phyloP scores from a whole-genome alignment of 140 eudicot species.

The Bidens hawaiensis region DNA sequence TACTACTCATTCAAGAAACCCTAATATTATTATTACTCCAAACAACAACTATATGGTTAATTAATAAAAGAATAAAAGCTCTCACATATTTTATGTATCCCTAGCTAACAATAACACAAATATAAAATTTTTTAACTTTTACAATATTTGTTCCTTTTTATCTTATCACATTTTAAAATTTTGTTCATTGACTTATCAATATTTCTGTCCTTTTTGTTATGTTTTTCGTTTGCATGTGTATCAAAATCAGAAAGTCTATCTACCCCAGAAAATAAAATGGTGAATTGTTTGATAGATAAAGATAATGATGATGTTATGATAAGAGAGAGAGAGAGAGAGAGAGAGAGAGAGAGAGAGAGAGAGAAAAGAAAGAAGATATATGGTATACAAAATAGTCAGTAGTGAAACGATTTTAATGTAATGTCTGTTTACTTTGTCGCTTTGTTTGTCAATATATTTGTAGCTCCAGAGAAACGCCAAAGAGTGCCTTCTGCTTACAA shows the following conservation, averaged over 20 bases:
- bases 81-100: not conserved
- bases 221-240: slow-evolving; percentile 22
- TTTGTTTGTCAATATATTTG: slow-evolving; percentile 37
- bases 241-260: slow-evolving; percentile 17
- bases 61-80: not conserved
- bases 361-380: no score
- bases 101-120: not conserved
- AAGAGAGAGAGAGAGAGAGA: slow-evolving; percentile 23
- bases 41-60: not conserved
- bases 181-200: not conserved
- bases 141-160: slow-evolving; percentile 1
- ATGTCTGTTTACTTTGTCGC: slow-evolving; percentile 38
- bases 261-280: slow-evolving; percentile 48
- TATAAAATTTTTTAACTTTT: not conserved
- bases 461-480: slow-evolving; percentile 99
- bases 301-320: slow-evolving; percentile 84
- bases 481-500: slow-evolving; percentile 99
- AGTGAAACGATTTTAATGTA: slow-evolving; percentile 37
- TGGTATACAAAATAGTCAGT: slow-evolving; percentile 43
- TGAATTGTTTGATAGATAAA: slow-evolving; percentile 21
- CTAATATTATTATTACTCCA: slow-evolving; percentile 28
- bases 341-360: slow-evolving; percentile 25
- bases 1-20: slow-evolving; percentile 34
- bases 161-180: not conserved
- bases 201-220: not conserved